Evolutionary conservation across 768 basidiomycete species (phyloP), one percentile per base, ranked within the genome.

Genomic region (Amanita exitialis): DNA sequence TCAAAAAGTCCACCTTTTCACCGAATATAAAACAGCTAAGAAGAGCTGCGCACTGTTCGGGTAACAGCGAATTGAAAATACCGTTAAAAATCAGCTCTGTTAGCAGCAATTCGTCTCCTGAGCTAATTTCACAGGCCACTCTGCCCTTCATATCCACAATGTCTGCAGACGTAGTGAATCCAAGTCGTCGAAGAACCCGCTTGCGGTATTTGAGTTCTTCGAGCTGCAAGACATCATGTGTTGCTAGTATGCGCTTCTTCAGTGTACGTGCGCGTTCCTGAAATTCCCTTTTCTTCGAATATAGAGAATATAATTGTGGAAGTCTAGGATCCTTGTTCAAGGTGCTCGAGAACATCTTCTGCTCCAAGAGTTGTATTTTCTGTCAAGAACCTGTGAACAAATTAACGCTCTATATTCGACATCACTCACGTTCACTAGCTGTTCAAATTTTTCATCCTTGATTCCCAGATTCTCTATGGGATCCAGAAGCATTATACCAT

Each of bases 41-140:
- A n/a, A 99, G 64, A 2, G 90, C 87, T 0, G 95, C 94, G 60
- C 86, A 90, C 52, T 97, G 91, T 59, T 97, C 94, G 0, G 96
- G 95, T 1, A 77, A 71, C 44, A 99, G 66, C 3, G 87, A 64
- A 61, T 96, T 97, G 76, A 99, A 99, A 18, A 83, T 86, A 51
- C 96, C 96, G 54, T 96, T 92, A 75, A 99, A 98, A 53, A 99
- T 85, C 61, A 99, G 77, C 66, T 98, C 96, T 1, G 96, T 99
- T 55, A 99, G 75, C 30, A 99, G 74, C 47, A 99, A 69, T 68
- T 99, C 96, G 61, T 99, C 96, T 6, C 96, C 96, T 2, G 93
- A 85, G 62, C 89, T 92, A 67, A 99, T 98, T 68, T 99, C 96
- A 64, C 96, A 99, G 15, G 96, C 96, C 1, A 99, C 95, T 35